Base-by-base conservation (phyloP, 257 asterid genomes). In the Jaltomata sinuosa region DNA sequence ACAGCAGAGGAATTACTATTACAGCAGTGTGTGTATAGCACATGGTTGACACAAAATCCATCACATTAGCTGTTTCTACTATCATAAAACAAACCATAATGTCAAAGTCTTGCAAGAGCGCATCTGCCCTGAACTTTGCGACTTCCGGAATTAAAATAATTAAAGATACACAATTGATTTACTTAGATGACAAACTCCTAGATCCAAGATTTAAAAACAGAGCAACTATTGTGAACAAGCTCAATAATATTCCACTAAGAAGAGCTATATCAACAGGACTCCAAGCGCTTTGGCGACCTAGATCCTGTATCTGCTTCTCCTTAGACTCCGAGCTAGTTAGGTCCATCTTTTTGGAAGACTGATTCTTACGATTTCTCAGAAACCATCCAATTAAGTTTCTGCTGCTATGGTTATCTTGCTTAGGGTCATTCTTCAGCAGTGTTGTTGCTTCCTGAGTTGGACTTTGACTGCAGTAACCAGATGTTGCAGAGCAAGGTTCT, bases 351-450 rank as follows among this genome's bases (percentile, higher is more conserved):
- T 29, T 88, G 36, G 49, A 86, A 15, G 87, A 84, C 84, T 42
- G 72, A 18, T 84, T 87, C 87, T 90, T 93, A 84, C 97, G 89
- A 88, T 87, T 93, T 83, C 97, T 89, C 57, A 91, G 93, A 80
- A 91, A 83, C 94, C 93, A 88, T 50, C 91, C 94, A 4, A 88
- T 52, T 72, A 86, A 85, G 86, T 84, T 91, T 80, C 84, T 89
- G 87, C 90, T 80, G 85, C 84, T 88, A 57, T 57, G 40, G 71
- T 88, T 85, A 29, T 53, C 85, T 38, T 78, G 88, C 80, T 25
- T 86, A 25, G 61, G 80, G 55, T 74, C 89, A 50, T 83, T 85
- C 83, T 77, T 84, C 52, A 89, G 84, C 40, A 74, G 81, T 29
- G 91, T 62, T 69, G 52, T 79, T 31, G 85, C 68, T 47, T 77